Evolutionary conservation across 1,139 yeast species (phyloP), one percentile per base, ranked within the genome.

Genomic region (Candida sanyaensis): DNA sequence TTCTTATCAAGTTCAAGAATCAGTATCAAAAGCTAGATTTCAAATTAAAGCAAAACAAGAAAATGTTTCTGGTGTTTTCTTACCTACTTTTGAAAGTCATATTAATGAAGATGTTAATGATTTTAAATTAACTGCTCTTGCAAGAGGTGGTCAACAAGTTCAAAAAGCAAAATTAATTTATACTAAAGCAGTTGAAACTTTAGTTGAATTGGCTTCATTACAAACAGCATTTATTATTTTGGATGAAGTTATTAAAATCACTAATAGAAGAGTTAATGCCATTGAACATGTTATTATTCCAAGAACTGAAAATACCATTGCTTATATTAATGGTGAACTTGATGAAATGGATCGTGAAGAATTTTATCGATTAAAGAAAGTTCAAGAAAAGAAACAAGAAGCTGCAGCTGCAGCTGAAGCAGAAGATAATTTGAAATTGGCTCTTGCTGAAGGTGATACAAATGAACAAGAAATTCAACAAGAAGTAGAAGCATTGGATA

Each of bases 311-410:
- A 93, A 93, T 69, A 93, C 99, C 32, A 93, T 93, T 61, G 81
- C 88, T 52, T 76, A 93, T 69, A 93, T 93, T 74, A 91, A 91
- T 68, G 89, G 97, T 29, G 99, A 93, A 68, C 80, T 93, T 66
- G 99, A 93, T 68, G 99, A 93, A 72, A 80, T 93, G 68, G 99
- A 93, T 67, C 87, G 99, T 79, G 99, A 93, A 71, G 99, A 93
- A 71, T 93, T 93, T 65, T 93, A 91, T 72, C 78, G 99, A 62
- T 82, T 93, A 75, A 93, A 93, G 75, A 93, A 93, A 70, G 97
- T 93, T 47, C 97, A 93, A 71, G 95, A 91, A 65, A 92, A 91
- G 86, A 93, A 93, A 69, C 97, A 91, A 69, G 80, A 83, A 52
- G 90, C 86, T 38, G 77, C 78, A 27, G 92, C 87, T 2, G 78